A percentile compares a stretch with the other conserved stretches of the same genome.
phyloP scores from a whole-genome alignment of 1,284 basidiomycete genomes.

The Tylopilus sp. region DNA sequence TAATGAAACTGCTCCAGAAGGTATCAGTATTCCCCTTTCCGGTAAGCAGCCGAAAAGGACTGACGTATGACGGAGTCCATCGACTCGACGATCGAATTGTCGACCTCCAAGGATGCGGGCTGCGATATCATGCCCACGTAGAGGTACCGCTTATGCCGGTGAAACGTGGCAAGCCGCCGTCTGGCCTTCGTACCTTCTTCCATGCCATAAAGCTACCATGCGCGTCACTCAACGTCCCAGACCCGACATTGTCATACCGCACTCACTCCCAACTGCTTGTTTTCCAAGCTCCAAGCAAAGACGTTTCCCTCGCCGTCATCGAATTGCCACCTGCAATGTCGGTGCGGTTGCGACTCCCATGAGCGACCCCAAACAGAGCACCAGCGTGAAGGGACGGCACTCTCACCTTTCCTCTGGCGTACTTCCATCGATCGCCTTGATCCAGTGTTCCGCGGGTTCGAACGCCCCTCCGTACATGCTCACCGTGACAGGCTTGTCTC shows the following conservation, averaged over 20 bases:
- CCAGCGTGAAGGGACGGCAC: too few relatives aligned
- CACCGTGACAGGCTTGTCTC: slow-evolving; percentile 21
- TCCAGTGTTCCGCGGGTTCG: slow-evolving; percentile 15
- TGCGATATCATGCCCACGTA: slow-evolving; percentile 37
- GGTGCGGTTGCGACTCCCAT: background rate
- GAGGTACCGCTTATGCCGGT: slow-evolving; percentile 37
- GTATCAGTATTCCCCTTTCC: slow-evolving; percentile 2
- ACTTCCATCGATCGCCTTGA: slow-evolving; percentile 16
- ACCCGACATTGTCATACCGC: background rate
- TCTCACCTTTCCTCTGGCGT: slow-evolving; percentile 19
- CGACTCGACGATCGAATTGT: slow-evolving; percentile 34
- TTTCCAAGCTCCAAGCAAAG: slow-evolving; percentile 21
- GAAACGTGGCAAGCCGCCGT: slow-evolving; percentile 35
- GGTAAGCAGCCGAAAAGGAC: slow-evolving; percentile 9
- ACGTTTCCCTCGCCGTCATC: slow-evolving; percentile 22
- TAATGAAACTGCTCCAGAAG: slow-evolving; percentile 16
- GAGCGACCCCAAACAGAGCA: too few relatives aligned
- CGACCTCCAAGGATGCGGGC: slow-evolving; percentile 38
- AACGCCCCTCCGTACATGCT: slow-evolving; percentile 14
- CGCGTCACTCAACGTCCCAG: background rate
- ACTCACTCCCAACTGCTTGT: slow-evolving; percentile 15
- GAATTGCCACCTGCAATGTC: slow-evolving; percentile 25
- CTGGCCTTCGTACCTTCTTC: slow-evolving; percentile 14
- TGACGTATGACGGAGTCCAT: slow-evolving; percentile 39
- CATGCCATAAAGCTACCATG: slow-evolving; percentile 13